Conservation (phyloP, 805 yeast species). For the Cyberlindnera mississippiensis region DNA sequence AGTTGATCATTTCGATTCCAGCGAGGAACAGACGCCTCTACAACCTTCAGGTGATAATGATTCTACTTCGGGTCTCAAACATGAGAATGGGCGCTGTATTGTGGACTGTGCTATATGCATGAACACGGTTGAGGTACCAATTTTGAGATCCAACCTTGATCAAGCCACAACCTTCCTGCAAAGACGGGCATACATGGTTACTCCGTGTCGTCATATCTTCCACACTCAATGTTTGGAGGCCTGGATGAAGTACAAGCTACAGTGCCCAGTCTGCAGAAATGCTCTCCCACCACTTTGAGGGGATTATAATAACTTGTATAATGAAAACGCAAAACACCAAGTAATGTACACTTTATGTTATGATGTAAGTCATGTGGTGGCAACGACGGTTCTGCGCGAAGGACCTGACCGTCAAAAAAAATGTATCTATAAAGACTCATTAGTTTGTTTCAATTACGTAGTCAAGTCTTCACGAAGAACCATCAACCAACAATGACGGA, state of each 20-base stretch:
- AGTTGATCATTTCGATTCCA: conserved; percentile 35
- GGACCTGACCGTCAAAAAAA: too few relatives aligned
- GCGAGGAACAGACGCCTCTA: conserved; percentile 21
- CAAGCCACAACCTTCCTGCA: conserved; percentile 22
- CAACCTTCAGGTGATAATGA: conserved; percentile 24
- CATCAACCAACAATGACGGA: neutral
- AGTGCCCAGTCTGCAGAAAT: conserved; percentile 90
- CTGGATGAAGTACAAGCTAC: conserved; percentile 92
- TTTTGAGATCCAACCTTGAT: conserved; percentile 29
- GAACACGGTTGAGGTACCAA: conserved; percentile 65
- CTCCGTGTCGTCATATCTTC: conserved; percentile 90
- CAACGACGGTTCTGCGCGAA: too few relatives aligned
- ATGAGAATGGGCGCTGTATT: conserved; percentile 38
- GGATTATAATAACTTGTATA: too few relatives aligned
- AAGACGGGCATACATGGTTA: conserved; percentile 62
- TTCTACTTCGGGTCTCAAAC: conserved; percentile 27
- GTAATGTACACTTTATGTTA: too few relatives aligned
- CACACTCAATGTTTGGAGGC: conserved; percentile 84
- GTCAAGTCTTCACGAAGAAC: too few relatives aligned
- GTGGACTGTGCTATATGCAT: conserved; percentile 90
- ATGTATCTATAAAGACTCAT: too few relatives aligned
- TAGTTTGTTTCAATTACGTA: too few relatives aligned
- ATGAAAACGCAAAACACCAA: too few relatives aligned
- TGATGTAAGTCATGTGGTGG: too few relatives aligned
- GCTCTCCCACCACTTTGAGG: conserved; percentile 81